A percentile compares a stretch with the other conserved stretches of the same genome.
These are phyloP conservation scores for Perkinsus olseni DNA, from an alignment of 169 alveolate genomes.

Conservation along the genomic window DNA sequence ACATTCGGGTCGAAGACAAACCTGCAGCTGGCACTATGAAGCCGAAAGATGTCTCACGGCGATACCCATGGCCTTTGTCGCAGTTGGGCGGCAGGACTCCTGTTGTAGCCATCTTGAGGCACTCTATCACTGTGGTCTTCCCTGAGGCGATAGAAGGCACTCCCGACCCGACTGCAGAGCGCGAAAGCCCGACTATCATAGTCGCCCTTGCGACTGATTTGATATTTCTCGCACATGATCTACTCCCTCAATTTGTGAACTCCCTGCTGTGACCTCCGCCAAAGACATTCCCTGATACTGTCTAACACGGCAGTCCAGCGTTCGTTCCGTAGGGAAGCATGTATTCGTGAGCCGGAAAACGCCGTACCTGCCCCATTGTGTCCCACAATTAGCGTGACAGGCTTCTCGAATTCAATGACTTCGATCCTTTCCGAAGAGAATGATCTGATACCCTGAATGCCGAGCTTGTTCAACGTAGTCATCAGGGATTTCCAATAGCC, in stretches of 20 bases:
- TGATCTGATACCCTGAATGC: constrained; percentile 90
- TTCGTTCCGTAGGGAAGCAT: too few relatives aligned
- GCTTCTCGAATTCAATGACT: constrained; percentile 80
- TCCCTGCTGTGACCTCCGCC: too few relatives aligned
- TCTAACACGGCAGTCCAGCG: too few relatives aligned
- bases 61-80: constrained; percentile 86
- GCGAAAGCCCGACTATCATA: too few relatives aligned
- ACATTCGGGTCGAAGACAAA: constrained; percentile 27
- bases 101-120: constrained; percentile 81
- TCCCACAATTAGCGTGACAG: constrained; percentile 94
- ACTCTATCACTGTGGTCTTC: constrained; percentile 85
- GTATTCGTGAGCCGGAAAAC: too few relatives aligned
- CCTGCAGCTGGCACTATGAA: background rate
- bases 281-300: too few relatives aligned
- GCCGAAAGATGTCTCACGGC: constrained; percentile 11
- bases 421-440: constrained; percentile 83
- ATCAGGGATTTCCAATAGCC: constrained; percentile 29
- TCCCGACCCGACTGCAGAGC: background rate
- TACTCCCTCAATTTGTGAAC: too few relatives aligned
- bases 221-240: too few relatives aligned
- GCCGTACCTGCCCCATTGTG: constrained; percentile 95
- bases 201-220: too few relatives aligned
- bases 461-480: constrained; percentile 86
- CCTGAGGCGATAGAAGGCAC: background rate
- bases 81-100: constrained; percentile 95